Conservation (phyloP, 2,329 filamentous ascomycete species). For the Fusarium denticulatum region DNA sequence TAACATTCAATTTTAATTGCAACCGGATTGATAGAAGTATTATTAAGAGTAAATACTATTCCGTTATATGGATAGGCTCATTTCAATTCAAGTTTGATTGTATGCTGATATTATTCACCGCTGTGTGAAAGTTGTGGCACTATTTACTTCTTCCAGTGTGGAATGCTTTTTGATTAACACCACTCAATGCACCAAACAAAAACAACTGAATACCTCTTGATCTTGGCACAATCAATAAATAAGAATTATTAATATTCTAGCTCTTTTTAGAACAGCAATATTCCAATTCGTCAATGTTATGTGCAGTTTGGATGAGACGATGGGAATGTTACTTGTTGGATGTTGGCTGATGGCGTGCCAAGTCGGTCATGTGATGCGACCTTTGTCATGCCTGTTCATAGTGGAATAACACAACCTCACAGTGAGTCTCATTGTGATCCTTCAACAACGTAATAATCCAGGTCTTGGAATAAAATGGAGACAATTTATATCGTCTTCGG, state of each 20-base stretch:
- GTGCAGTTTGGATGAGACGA: neutral
- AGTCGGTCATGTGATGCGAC: conserved; percentile 17
- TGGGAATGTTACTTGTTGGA: neutral
- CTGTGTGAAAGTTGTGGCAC: rapidly evolving
- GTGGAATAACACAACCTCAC: neutral
- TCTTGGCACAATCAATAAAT: rapidly evolving
- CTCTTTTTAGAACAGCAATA: rapidly evolving
- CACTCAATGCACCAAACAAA: too few species aligned
- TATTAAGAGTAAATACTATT: neutral
- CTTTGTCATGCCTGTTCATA: neutral
- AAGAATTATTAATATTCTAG: neutral
- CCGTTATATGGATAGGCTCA: rapidly evolving
- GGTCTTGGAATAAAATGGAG: conserved; percentile 18
- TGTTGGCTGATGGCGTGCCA: neutral
- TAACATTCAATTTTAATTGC: too few species aligned
- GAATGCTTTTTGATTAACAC: rapidly evolving
- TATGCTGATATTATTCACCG: rapidly evolving
- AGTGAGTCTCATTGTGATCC: neutral
- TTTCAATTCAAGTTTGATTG: neutral
- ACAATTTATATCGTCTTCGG: conserved; percentile 35
- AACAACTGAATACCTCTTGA: neutral
- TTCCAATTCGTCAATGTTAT: rapidly evolving
- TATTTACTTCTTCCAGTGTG: rapidly evolving
- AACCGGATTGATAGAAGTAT: neutral
- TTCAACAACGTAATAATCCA: neutral